phyloP scores from a whole-genome alignment of 2,329 filamentous ascomycete species.

The Ceratocystis lukuohia region DNA sequence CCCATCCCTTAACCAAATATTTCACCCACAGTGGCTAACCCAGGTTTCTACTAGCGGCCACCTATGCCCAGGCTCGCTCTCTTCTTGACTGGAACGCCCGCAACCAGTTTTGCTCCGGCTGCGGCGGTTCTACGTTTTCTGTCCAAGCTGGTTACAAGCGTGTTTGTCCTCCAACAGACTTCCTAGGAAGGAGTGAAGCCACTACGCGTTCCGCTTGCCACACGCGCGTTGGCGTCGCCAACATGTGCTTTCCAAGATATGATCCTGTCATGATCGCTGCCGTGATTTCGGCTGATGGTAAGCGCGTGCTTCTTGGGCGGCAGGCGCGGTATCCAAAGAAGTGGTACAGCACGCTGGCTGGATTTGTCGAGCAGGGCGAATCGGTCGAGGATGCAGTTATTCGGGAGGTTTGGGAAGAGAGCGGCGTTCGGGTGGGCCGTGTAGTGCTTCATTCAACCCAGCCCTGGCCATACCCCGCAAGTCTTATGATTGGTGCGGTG shows the following conservation, averaged over 20 bases:
- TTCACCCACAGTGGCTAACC: not conserved
- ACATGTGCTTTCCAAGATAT: conserved; percentile 81
- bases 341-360: conserved; percentile 83
- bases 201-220: conserved; percentile 55
- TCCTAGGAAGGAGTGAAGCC: conserved; percentile 32
- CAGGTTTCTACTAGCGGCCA: conserved; percentile 49
- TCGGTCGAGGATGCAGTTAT: conserved; percentile 74
- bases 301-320: conserved; percentile 68
- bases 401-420: conserved; percentile 77
- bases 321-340: conserved; percentile 68
- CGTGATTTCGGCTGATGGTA: conserved; percentile 67
- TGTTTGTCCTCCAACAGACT: conserved; percentile 59
- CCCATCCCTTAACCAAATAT: not conserved
- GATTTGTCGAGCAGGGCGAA: conserved; percentile 76
- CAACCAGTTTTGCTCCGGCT: conserved; percentile 83
- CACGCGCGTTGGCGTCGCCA: conserved; percentile 74
- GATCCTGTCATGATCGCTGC: conserved; percentile 94
- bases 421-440: conserved; percentile 59
- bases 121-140: conserved; percentile 68
- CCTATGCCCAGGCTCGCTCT: conserved; percentile 79
- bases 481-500: conserved; percentile 76
- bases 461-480: conserved; percentile 78
- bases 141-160: conserved; percentile 71
- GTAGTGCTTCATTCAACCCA: conserved; percentile 75
- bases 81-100: conserved; percentile 88